phyloP scores from a whole-genome alignment of 2,329 filamentous ascomycete genomes.

The Rhynchosporium agropyri region DNA sequence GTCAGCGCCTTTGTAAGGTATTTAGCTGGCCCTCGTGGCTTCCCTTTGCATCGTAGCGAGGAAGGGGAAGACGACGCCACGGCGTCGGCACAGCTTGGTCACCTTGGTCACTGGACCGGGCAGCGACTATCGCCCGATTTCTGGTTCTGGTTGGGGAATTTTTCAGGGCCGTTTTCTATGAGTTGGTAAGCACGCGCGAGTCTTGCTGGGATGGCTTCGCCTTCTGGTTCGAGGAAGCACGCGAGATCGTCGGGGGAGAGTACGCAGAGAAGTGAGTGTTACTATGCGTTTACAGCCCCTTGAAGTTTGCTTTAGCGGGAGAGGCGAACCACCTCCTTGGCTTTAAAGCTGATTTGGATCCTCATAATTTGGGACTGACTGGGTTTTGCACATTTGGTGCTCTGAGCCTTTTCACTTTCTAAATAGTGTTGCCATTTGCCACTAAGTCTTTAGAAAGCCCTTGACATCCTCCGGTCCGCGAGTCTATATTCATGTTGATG shows the following conservation, averaged over 20 bases:
- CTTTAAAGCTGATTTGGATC: background rate
- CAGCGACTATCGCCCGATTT: background rate
- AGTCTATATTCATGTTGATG: too few relatives aligned
- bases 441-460: background rate
- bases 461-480: too few relatives aligned
- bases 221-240: conserved; percentile 2
- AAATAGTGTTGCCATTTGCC: background rate
- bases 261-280: conserved; percentile 9
- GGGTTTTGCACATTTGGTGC: too few relatives aligned
- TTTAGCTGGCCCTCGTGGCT: too few relatives aligned
- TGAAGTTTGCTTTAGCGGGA: background rate
- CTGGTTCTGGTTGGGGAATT: background rate
- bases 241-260: conserved; percentile 9
- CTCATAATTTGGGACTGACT: too few relatives aligned
- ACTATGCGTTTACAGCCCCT: background rate
- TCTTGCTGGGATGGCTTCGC: conserved; percentile 6
- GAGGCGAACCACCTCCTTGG: background rate
- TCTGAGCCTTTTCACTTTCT: too few relatives aligned
- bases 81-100: too few relatives aligned
- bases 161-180: conserved; percentile 3
- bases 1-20: too few relatives aligned
- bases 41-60: too few relatives aligned
- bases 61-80: too few relatives aligned
- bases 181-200: background rate
- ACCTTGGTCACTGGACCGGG: too few relatives aligned